Conservation (phyloP, 2,329 filamentous ascomycete genomes). For the Sarocladium kiliense region DNA sequence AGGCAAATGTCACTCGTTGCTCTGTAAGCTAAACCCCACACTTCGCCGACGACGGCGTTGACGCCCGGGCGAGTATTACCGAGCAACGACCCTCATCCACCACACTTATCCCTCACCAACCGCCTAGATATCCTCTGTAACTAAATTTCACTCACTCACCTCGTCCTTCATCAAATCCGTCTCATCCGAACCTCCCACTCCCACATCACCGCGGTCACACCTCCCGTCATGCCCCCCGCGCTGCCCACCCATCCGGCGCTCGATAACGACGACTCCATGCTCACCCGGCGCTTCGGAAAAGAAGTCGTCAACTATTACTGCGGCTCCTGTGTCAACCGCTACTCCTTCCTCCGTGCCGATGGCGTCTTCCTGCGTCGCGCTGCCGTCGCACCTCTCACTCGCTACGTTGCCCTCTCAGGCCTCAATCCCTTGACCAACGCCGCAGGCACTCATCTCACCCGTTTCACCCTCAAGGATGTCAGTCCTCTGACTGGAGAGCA, state of each 20-base stretch:
- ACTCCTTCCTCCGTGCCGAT: constrained; percentile 72
- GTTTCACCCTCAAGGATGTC: constrained; percentile 64
- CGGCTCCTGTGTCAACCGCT: constrained; percentile 70
- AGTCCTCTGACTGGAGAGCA: constrained; percentile 63
- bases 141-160: constrained; percentile 10
- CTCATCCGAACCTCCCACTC: not conserved
- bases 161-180: not conserved
- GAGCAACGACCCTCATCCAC: constrained; percentile 3
- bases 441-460: constrained; percentile 55
- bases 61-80: not conserved
- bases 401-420: constrained; percentile 74
- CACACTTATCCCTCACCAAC: not conserved
- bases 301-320: constrained; percentile 83
- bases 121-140: not conserved
- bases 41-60: not conserved
- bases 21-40: constrained; percentile 3
- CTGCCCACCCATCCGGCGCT: constrained; percentile 39
- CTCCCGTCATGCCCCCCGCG: constrained; percentile 22
- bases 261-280: constrained; percentile 55
- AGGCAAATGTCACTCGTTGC: constrained; percentile 1
- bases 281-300: constrained; percentile 71
- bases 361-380: constrained; percentile 64
- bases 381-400: constrained; percentile 58
- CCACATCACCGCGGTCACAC: constrained; percentile 8
- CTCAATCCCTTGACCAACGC: constrained; percentile 64